Percentiles rank a stretch among this genome's conserved stretches.
phyloP scores from a whole-genome alignment of 306 rosid genomes.

The Trifolium subterraneum region DNA sequence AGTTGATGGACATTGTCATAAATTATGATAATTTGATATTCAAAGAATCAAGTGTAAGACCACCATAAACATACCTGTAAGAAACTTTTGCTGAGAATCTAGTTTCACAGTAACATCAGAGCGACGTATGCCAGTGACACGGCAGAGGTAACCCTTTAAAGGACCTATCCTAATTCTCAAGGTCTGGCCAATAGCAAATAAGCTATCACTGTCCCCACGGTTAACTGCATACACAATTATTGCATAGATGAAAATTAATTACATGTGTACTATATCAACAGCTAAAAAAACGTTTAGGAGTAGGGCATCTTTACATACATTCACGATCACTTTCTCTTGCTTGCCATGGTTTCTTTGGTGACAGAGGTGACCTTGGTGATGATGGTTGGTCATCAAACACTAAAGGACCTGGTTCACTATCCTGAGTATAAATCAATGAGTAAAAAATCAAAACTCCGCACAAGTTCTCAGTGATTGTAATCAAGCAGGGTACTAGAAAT shows the following conservation, averaged over 20 bases:
- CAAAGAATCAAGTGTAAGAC: conserved; percentile 1
- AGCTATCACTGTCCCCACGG: conserved; percentile 61
- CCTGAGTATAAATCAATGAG: conserved; percentile 59
- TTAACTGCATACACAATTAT: conserved; percentile 66
- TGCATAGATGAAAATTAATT: conserved; percentile 34
- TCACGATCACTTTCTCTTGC: conserved; percentile 62
- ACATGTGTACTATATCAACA: conserved; percentile 28
- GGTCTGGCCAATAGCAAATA: conserved; percentile 89
- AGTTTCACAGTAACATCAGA: conserved; percentile 92
- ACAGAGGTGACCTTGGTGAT: conserved; percentile 88
- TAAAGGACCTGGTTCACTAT: conserved; percentile 55
- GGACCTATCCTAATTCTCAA: conserved; percentile 97
- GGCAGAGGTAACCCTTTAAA: conserved; percentile 95
- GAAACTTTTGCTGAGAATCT: conserved; percentile 96
- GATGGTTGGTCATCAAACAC: conserved; percentile 70
- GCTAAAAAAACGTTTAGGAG: conserved; percentile 33
- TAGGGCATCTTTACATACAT: conserved; percentile 56
- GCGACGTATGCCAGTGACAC: conserved; percentile 86
- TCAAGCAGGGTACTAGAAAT: conserved; percentile 12
- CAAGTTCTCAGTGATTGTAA: conserved; percentile 13
- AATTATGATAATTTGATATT: conserved; percentile 2
- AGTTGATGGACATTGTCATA: conserved; percentile 9
- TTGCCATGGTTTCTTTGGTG: conserved; percentile 86
- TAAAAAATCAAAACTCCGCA: conserved; percentile 27
- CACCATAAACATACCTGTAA: conserved; percentile 72